A percentile compares a stretch with the other conserved stretches of the same genome.
These are phyloP conservation scores for Ustilaginoidea virens DNA, from an alignment of 2,329 filamentous ascomycete species.

Conservation along the genomic window DNA sequence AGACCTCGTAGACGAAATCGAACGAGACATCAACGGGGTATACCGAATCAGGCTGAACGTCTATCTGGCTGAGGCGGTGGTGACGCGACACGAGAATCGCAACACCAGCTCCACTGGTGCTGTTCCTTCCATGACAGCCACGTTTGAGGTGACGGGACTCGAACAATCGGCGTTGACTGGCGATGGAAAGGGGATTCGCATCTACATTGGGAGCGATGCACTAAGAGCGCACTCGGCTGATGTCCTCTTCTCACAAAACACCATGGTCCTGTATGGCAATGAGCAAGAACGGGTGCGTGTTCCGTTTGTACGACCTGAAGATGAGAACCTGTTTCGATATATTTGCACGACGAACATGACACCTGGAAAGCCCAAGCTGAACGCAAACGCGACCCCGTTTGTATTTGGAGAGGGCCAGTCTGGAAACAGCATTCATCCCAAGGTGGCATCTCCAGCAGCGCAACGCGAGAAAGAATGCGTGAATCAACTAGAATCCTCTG, in stretches of 20 bases:
- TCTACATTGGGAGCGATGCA: constrained; percentile 82
- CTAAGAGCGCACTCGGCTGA: constrained; percentile 79
- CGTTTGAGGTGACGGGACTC: constrained; percentile 57
- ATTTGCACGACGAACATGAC: constrained; percentile 48
- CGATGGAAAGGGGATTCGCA: constrained; percentile 52
- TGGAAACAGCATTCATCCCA: constrained; percentile 4
- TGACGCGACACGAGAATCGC: constrained; percentile 59
- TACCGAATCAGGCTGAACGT: constrained; percentile 63
- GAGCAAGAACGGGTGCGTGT: constrained; percentile 78
- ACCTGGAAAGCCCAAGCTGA: constrained; percentile 42
- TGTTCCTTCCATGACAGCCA: constrained; percentile 65
- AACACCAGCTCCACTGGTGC: constrained; percentile 51
- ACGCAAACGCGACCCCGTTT: constrained; percentile 32
- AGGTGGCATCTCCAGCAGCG: constrained; percentile 1
- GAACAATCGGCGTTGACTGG: constrained; percentile 22
- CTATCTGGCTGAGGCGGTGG: constrained; percentile 81
- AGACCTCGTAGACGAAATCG: constrained; percentile 50
- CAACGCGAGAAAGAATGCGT: constrained; percentile 12
- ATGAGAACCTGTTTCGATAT: constrained; percentile 65
- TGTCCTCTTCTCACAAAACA: constrained; percentile 81
- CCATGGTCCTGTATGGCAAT: constrained; percentile 73
- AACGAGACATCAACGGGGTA: constrained; percentile 47
- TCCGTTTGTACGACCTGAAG: constrained; percentile 82
- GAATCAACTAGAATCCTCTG: constrained; percentile 19
- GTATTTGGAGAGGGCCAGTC: constrained; percentile 19